Evolutionary conservation across 805 yeast genomes (phyloP), one percentile per base, ranked within the genome.

Genomic region (Candida taoyuanica): DNA sequence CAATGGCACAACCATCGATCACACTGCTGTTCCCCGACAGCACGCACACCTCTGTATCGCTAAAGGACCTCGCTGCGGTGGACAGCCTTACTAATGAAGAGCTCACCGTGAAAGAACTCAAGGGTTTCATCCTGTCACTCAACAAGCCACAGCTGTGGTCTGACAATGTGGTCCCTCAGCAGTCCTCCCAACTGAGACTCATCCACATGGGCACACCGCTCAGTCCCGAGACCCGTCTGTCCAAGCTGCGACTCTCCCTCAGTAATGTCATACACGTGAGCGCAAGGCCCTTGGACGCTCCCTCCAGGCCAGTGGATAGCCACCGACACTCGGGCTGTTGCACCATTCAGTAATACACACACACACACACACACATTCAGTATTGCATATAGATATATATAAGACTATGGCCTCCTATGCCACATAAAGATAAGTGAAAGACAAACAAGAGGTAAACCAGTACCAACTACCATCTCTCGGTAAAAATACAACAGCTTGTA

Each of bases 141-240:
- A 25, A 13, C 28, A 20, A 29, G 29, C 13, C n/a, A 8, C 8
- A 5, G 14, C 7, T 7, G n/a, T 21, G 33, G 33, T 4, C 17
- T 7, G 23, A 23, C 3, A 24, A 33, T 11, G 6, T 20, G 6
- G 13, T 18, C 5, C 37, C 39, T 5, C 6, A 18, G n/a, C 21
- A 11, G 4, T 17, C 4, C 7, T 9, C 14, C 7, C 52, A 49
- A 30, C 13, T 51, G 36, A 37, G 65, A 13, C 39, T 61, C n/a
- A 59, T 60, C 16, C 56, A 58, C 33, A 36, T 59, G 35, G 65
- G 65, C 17, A 47, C 48, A 35, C 47, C 58, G 8, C 41, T 61
- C 14, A 52, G 50, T 4, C 31, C 18, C 2, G 36, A 31, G 1
- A 15, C 24, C 3, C 17, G 8, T 8, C 14, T 48, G 21, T 7